Percentiles rank a stretch among this genome's conserved stretches.
These are phyloP conservation scores for Miscanthus lutarioriparius DNA, from an alignment of 176 grass and related monocot genomes.

Conservation along the genomic window DNA sequence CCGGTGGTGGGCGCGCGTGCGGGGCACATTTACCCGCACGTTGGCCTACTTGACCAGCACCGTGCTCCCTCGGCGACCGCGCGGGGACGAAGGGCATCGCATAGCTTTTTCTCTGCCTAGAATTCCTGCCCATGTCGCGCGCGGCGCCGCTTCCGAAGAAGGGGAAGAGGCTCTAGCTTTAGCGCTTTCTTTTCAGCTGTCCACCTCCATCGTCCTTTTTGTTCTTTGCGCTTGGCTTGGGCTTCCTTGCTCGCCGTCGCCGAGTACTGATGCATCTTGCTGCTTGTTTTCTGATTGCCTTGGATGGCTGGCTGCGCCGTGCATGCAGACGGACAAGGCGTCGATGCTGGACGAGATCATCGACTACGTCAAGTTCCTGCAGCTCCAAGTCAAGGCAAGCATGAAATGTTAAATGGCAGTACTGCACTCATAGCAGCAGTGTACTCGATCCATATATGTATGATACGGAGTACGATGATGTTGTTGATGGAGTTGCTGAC, in stretches of 20 bases:
- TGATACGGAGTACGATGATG: neutral
- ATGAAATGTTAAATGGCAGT: constrained; percentile 8
- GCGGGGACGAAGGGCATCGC: constrained; percentile 19
- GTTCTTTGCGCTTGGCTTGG: neutral
- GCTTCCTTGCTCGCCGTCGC: neutral
- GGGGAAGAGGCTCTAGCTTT: neutral
- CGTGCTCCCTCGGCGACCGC: constrained; percentile 49
- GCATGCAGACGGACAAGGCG: constrained; percentile 75
- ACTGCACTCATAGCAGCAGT: neutral
- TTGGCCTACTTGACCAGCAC: constrained; percentile 39
- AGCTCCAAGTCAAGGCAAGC: constrained; percentile 81
- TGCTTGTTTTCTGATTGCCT: neutral
- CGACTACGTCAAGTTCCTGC: constrained; percentile 87
- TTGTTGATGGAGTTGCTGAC: constrained; percentile 19
- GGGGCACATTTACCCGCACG: constrained; percentile 52
- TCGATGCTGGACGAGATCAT: constrained; percentile 99
- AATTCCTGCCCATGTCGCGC: constrained; percentile 43
- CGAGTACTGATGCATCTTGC: neutral
- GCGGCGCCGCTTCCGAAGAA: constrained; percentile 29
- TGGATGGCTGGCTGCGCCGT: neutral
- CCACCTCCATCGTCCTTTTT: neutral
- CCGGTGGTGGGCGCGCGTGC: constrained; percentile 36
- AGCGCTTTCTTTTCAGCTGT: constrained; percentile 18
- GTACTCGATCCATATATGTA: neutral
- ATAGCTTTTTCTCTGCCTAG: constrained; percentile 47